These are phyloP conservation scores for Isoetes taiwanensis DNA, from an alignment of 75 land plant species.

Conservation along the genomic window DNA sequence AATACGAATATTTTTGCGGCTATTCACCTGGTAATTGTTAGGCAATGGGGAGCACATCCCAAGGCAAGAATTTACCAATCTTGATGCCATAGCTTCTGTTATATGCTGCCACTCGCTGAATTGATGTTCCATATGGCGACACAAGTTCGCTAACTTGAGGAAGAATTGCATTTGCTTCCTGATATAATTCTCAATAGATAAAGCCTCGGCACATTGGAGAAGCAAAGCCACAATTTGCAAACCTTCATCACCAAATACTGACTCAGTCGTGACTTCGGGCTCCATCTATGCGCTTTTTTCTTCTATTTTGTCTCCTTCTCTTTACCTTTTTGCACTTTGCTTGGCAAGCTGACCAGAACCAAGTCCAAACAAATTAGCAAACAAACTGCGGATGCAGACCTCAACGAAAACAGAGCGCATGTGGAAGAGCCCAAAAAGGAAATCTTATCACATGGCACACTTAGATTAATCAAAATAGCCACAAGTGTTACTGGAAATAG, in stretches of 20 bases:
- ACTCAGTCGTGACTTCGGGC: too few relatives aligned
- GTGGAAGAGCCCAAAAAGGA: too few relatives aligned
- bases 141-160: slow-evolving; percentile 66
- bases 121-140: slow-evolving; percentile 74
- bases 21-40: slow-evolving; percentile 10
- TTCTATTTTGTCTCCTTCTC: too few relatives aligned
- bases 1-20: slow-evolving; percentile 37
- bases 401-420: too few relatives aligned
- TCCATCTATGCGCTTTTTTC: too few relatives aligned
- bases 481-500: too few relatives aligned
- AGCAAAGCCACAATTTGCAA: slow-evolving; percentile 74
- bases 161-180: slow-evolving; percentile 62
- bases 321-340: too few relatives aligned
- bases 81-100: slow-evolving; percentile 86
- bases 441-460: too few relatives aligned
- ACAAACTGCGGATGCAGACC: too few relatives aligned
- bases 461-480: too few relatives aligned
- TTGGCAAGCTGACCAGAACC: too few relatives aligned
- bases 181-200: slow-evolving; percentile 66
- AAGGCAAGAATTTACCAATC: slow-evolving; percentile 64
- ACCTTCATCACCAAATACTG: slow-evolving; percentile 82
- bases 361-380: too few relatives aligned
- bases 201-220: slow-evolving; percentile 87
- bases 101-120: slow-evolving; percentile 87
- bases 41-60: slow-evolving; percentile 72